Conservation (phyloP, 192 early-diverging fungal genomes). For the Pilaira anomala region DNA sequence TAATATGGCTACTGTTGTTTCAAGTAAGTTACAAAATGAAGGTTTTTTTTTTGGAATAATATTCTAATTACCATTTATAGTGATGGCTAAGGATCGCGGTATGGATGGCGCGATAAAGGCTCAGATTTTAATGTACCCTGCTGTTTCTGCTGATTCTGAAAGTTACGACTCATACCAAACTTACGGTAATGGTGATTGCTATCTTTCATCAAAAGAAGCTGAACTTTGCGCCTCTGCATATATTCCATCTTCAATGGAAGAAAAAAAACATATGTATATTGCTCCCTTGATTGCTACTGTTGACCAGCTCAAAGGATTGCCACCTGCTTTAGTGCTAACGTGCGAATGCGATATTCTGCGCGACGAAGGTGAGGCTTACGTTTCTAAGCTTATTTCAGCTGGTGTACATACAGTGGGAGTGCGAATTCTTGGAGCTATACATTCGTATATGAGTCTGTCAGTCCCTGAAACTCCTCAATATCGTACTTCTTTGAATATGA, state of each 20-base stretch:
- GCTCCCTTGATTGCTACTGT: conserved; percentile 1
- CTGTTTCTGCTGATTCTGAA: background rate
- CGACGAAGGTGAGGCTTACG: conserved; percentile 27
- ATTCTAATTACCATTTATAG: background rate
- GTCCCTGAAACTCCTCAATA: conserved; percentile 2
- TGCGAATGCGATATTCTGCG: conserved; percentile 23
- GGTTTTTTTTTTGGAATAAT: no score
- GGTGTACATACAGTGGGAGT: conserved; percentile 28
- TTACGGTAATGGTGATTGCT: conserved; percentile 14
- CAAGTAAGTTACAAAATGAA: background rate
- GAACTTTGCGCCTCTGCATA: background rate
- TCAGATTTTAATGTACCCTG: conserved; percentile 21
- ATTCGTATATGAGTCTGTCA: conserved; percentile 3
- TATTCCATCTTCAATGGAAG: background rate
- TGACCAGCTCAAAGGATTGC: conserved; percentile 17
- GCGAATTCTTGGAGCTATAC: conserved; percentile 8
- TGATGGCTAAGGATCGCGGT: conserved; percentile 9
- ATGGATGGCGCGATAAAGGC: background rate
- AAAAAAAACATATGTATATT: background rate
- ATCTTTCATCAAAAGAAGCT: conserved; percentile 1
- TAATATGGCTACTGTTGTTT: conserved; percentile 11
- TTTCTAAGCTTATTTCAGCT: background rate
- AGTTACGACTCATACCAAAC: conserved; percentile 10
- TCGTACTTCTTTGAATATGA: background rate
- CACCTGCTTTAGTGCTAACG: conserved; percentile 20